phyloP scores from a whole-genome alignment of 2,329 filamentous ascomycete genomes.

The Neonectria coccinea region DNA sequence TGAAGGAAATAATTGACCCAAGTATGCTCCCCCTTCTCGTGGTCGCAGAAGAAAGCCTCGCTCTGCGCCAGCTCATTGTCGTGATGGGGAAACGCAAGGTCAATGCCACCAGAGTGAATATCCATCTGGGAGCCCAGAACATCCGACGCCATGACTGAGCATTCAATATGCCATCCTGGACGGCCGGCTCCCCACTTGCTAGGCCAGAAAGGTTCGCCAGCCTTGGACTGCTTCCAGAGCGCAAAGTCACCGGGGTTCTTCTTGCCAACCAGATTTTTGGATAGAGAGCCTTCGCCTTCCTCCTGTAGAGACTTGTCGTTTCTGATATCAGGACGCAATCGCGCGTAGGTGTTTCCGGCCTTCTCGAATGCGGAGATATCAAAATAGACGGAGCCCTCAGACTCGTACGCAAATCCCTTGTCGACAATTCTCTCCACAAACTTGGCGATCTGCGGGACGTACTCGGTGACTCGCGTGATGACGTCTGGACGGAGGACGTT shows the following conservation, averaged over 20 bases:
- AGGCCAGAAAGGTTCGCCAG: conserved; percentile 90
- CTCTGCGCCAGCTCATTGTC: conserved; percentile 93
- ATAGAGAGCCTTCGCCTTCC: conserved; percentile 89
- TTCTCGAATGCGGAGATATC: conserved; percentile 89
- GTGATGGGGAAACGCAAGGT: conserved; percentile 91
- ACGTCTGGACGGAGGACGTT: conserved; percentile 87
- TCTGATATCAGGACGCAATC: conserved; percentile 85
- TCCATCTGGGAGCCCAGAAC: conserved; percentile 88
- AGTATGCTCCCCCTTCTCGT: conserved; percentile 67
- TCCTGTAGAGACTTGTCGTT: conserved; percentile 86
- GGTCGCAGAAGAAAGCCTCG: conserved; percentile 80
- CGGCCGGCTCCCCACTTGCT: conserved; percentile 89
- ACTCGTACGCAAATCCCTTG: conserved; percentile 87
- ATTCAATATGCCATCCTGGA: conserved; percentile 98
- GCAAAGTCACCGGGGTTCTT: conserved; percentile 86
- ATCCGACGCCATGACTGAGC: conserved; percentile 93
- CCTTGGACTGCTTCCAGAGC: conserved; percentile 92
- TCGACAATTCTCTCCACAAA: conserved; percentile 86
- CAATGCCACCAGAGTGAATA: conserved; percentile 92
- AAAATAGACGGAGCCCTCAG: conserved; percentile 92
- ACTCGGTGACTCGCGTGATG: conserved; percentile 92
- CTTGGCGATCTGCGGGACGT: conserved; percentile 84
- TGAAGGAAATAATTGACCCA: conserved; percentile 98
- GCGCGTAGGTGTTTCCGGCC: conserved; percentile 85
- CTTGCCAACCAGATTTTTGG: conserved; percentile 73